Evolutionary conservation across 139 green algal genomes (phyloP).

Genomic region (Closterium sp.): DNA sequence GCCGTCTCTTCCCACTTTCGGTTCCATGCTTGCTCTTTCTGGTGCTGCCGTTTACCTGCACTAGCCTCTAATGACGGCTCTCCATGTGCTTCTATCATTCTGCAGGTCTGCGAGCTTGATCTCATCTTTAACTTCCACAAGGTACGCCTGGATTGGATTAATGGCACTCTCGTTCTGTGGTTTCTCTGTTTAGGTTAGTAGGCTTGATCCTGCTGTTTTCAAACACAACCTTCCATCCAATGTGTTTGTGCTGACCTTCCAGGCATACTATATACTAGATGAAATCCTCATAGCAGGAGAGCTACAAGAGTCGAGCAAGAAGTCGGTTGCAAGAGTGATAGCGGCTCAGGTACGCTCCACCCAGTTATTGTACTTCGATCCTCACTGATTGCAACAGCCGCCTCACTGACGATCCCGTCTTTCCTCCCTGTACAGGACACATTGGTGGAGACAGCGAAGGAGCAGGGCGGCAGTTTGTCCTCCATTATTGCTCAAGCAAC

Average conservation of each 20-base stretch:
- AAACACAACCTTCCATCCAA: neutral
- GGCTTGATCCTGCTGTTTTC: neutral
- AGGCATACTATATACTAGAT: conserved; percentile 98
- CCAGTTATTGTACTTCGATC: neutral
- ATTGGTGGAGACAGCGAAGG: conserved; percentile 46
- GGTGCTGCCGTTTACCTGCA: neutral
- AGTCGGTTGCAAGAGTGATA: conserved; percentile 55
- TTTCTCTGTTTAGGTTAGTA: neutral
- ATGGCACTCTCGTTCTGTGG: neutral
- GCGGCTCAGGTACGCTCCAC: conserved; percentile 42
- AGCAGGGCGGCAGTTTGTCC: conserved; percentile 38
- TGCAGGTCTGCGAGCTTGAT: conserved; percentile 94
- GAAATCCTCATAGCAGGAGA: conserved; percentile 90
- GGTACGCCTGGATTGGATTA: conserved; percentile 19
- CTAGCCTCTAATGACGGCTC: neutral
- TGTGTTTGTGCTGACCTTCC: conserved; percentile 23
- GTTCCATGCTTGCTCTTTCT: neutral
- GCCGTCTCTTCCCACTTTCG: neutral
- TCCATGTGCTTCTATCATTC: neutral
- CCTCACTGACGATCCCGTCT: neutral
- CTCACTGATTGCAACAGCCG: neutral
- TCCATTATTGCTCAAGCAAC: conserved; percentile 41
- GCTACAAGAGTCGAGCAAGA: conserved; percentile 93
- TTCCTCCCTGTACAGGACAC: conserved; percentile 35
- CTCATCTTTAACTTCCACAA: conserved; percentile 99